These are phyloP conservation scores for Saturnispora diversa DNA, from an alignment of 805 yeast genomes.

Conservation along the genomic window DNA sequence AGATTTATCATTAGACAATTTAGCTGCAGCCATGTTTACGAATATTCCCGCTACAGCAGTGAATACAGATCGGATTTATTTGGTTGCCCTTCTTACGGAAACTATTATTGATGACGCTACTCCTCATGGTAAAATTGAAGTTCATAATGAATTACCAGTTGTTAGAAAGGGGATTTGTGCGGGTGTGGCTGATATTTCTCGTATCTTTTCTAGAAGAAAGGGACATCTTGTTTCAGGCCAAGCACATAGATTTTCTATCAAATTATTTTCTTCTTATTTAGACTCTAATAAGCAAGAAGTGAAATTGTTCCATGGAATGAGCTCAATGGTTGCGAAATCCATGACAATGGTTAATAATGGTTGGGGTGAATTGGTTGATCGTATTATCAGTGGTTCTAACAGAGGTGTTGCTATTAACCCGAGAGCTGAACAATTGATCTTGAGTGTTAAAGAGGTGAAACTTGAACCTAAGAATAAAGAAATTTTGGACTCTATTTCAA, in stretches of 20 bases:
- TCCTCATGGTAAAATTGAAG: conserved; percentile 1
- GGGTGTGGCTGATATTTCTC: conserved; percentile 78
- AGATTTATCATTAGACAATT: conserved; percentile 52
- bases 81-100: conserved; percentile 72
- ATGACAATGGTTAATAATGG: conserved; percentile 48
- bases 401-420: conserved; percentile 77
- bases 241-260: conserved; percentile 62
- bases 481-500: conserved; percentile 15
- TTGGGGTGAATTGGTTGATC: conserved; percentile 81
- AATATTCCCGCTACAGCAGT: conserved; percentile 61
- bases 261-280: conserved; percentile 63
- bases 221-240: conserved; percentile 55
- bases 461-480: conserved; percentile 22
- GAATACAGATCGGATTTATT: conserved; percentile 55
- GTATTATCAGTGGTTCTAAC: conserved; percentile 67
- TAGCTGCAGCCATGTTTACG: conserved; percentile 72
- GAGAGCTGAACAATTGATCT: conserved; percentile 61
- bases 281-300: conserved; percentile 30
- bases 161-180: conserved; percentile 79
- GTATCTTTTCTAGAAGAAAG: conserved; percentile 60
- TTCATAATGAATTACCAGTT: conserved; percentile 15
- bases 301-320: conserved; percentile 27
- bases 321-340: conserved; percentile 30
- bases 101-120: conserved; percentile 31
- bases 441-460: conserved; percentile 67